These are phyloP conservation scores for Aphanomyces cochlioides DNA, from an alignment of 352 stramenopile genomes.

Conservation along the genomic window DNA sequence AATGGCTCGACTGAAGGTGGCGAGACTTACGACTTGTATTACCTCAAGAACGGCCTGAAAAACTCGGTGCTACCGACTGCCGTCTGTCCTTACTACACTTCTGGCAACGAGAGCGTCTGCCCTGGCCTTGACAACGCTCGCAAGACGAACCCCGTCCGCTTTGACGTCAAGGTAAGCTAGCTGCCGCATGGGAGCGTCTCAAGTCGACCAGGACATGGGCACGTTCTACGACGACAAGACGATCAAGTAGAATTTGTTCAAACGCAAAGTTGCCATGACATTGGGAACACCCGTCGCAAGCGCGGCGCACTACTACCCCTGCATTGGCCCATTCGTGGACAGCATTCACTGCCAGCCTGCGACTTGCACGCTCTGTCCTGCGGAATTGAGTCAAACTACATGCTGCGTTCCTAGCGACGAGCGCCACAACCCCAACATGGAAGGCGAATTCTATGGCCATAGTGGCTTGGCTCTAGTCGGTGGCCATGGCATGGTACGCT, in stretches of 20 bases:
- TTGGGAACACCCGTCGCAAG: slow-evolving; percentile 68
- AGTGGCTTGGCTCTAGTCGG: slow-evolving; percentile 75
- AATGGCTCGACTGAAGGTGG: slow-evolving; percentile 77
- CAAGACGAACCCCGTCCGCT: slow-evolving; percentile 58
- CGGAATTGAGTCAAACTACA: slow-evolving; percentile 70
- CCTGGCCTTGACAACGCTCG: slow-evolving; percentile 41
- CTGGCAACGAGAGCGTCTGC: slow-evolving; percentile 54
- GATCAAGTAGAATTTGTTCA: slow-evolving; percentile 62
- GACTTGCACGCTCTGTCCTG: slow-evolving; percentile 63
- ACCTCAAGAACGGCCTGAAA: slow-evolving; percentile 68
- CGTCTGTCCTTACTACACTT: slow-evolving; percentile 65
- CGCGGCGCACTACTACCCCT: slow-evolving; percentile 80
- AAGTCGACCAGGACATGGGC: slow-evolving; percentile 49
- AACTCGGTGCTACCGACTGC: slow-evolving; percentile 64
- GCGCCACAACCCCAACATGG: slow-evolving; percentile 74
- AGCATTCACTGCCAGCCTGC: slow-evolving; percentile 60
- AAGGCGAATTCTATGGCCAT: slow-evolving; percentile 80
- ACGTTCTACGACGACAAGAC: slow-evolving; percentile 82
- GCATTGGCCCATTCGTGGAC: slow-evolving; percentile 51
- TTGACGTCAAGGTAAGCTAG: slow-evolving; percentile 45
- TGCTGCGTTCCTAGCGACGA: slow-evolving; percentile 70
- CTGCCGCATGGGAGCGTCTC: neutral
- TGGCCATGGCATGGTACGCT: slow-evolving; percentile 67
- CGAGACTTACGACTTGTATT: slow-evolving; percentile 70
- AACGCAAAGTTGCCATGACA: slow-evolving; percentile 73